phyloP scores from a whole-genome alignment of 2,329 filamentous ascomycete species.

The Cercospora beticola region DNA sequence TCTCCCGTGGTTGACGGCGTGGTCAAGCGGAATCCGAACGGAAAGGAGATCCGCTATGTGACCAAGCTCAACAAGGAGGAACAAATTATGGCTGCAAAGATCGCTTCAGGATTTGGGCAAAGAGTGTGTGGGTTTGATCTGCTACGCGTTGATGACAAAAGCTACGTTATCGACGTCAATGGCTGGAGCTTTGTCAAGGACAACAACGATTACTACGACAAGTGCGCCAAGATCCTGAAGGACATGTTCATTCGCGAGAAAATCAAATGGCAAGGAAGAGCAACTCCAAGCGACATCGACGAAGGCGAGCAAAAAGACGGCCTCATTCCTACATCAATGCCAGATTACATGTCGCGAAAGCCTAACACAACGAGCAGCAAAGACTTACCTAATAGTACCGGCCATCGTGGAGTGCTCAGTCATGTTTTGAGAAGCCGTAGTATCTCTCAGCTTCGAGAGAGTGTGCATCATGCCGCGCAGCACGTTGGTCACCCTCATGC shows the following conservation, averaged over 20 bases:
- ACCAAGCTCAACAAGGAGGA: slow-evolving; percentile 80
- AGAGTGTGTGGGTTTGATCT: slow-evolving; percentile 95
- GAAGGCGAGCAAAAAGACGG: slow-evolving; percentile 23
- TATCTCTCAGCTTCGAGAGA: slow-evolving; percentile 58
- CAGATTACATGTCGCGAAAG: slow-evolving; percentile 35
- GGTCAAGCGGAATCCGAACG: slow-evolving; percentile 92
- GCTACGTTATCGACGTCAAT: slow-evolving; percentile 98
- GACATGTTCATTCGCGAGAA: slow-evolving; percentile 86
- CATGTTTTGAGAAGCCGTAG: slow-evolving; percentile 65
- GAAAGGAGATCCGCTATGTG: slow-evolving; percentile 94
- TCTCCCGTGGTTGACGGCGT: slow-evolving; percentile 96
- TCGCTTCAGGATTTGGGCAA: slow-evolving; percentile 89
- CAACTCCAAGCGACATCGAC: slow-evolving; percentile 31
- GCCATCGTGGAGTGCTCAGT: slow-evolving; percentile 52
- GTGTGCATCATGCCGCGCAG: slow-evolving; percentile 31
- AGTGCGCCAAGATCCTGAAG: slow-evolving; percentile 79
- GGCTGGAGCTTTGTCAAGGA: slow-evolving; percentile 99
- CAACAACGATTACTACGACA: slow-evolving; percentile 97
- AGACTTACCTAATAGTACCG: slow-evolving; percentile 20
- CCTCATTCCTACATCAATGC: slow-evolving; percentile 17
- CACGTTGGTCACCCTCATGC: slow-evolving; percentile 28
- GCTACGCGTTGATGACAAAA: slow-evolving; percentile 80
- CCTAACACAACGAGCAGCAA: slow-evolving; percentile 32
- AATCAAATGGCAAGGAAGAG: slow-evolving; percentile 53
- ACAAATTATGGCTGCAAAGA: slow-evolving; percentile 80